Conservation (phyloP, 345 rosid genomes). For the Eucalyptus tenuipes region DNA sequence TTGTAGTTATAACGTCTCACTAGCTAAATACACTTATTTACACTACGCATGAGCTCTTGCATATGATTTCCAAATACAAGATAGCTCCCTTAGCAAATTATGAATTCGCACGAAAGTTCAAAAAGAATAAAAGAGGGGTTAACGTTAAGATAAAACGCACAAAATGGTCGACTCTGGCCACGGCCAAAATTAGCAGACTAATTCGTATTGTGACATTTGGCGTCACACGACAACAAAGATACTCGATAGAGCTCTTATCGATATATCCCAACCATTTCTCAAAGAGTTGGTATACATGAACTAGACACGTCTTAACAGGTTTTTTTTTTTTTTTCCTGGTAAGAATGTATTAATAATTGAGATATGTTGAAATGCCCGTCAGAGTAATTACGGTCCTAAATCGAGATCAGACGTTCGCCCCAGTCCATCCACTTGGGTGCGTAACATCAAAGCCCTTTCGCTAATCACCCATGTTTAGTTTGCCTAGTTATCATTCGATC, state of each 20-base stretch:
- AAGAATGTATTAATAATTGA: fast-evolving
- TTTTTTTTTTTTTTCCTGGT: fast-evolving
- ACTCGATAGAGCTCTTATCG: fast-evolving
- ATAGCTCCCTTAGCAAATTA: background rate
- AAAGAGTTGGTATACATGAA: background rate
- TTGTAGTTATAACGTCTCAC: background rate
- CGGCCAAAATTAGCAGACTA: background rate
- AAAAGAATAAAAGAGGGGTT: fast-evolving
- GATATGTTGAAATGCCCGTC: background rate
- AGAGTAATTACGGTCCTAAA: too few relatives aligned
- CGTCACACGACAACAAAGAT: fast-evolving
- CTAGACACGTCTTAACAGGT: too few relatives aligned
- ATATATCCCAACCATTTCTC: too few relatives aligned
- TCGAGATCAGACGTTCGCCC: background rate
- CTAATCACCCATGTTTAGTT: background rate
- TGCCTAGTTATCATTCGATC: background rate
- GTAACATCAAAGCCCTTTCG: background rate
- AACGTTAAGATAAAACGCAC: background rate
- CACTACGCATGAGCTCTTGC: background rate
- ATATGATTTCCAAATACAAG: background rate
- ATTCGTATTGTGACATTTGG: fast-evolving
- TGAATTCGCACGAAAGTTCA: background rate
- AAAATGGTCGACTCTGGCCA: fast-evolving
- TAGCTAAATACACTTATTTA: background rate
- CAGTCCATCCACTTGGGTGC: background rate